These are phyloP conservation scores for Penicillium bialowiezense DNA, from an alignment of 495 filamentous ascomycete species.

Conservation along the genomic window DNA sequence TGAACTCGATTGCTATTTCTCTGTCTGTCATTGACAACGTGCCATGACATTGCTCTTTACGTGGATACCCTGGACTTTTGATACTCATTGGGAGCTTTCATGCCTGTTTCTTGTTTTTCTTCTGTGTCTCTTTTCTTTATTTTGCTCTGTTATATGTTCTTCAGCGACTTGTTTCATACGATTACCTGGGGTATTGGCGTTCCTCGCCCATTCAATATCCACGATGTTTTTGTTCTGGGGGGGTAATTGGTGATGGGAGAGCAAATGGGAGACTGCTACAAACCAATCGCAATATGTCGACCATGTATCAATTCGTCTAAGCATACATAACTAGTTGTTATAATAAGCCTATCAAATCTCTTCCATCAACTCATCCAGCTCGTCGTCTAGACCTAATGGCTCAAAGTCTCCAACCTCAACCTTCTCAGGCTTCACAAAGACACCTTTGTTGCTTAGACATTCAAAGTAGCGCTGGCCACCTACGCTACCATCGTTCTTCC, in stretches of 20 bases:
- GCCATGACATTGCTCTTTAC: slow-evolving; percentile 21
- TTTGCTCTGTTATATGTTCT: slow-evolving; percentile 10
- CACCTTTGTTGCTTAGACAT: slow-evolving; percentile 67
- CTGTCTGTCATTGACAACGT: slow-evolving; percentile 11
- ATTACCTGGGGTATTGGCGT: slow-evolving; percentile 21
- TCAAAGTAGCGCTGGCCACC: slow-evolving; percentile 75
- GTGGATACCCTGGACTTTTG: slow-evolving; percentile 5
- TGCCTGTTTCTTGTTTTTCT: no score
- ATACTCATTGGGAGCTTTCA: no score
- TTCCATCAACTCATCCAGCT: slow-evolving; percentile 77
- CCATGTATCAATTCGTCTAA: neutral
- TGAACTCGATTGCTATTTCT: no score
- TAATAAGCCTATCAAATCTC: slow-evolving; percentile 58
- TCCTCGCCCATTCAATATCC: slow-evolving; percentile 9
- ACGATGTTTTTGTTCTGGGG: slow-evolving; percentile 9
- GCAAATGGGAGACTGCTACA: neutral
- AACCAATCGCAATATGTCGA: neutral
- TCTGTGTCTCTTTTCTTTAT: no score
- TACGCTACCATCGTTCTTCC: slow-evolving; percentile 87
- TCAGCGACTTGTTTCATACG: slow-evolving; percentile 26
- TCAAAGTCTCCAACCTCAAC: slow-evolving; percentile 86
- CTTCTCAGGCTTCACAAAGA: slow-evolving; percentile 86
- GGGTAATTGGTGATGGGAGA: slow-evolving; percentile 11
- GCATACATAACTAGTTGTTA: neutral
- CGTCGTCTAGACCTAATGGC: slow-evolving; percentile 52